A percentile compares a stretch with the other conserved stretches of the same genome.
phyloP scores from a whole-genome alignment of 768 basidiomycete species.

The Hemileccinum impolitum region DNA sequence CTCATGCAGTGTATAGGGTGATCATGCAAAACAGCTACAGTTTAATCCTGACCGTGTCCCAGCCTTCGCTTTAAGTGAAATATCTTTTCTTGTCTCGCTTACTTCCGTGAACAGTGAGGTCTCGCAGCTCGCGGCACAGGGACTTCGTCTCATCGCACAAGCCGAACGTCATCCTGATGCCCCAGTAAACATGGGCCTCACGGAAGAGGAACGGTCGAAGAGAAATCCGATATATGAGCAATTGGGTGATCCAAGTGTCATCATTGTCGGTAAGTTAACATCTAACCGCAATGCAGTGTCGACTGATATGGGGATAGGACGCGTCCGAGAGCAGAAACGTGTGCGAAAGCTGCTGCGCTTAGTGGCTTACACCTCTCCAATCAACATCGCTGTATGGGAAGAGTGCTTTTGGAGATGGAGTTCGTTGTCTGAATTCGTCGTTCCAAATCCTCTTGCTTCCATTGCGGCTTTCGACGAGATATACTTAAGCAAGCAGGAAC shows the following conservation, averaged over 20 bases:
- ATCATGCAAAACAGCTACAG: conserved; percentile 50
- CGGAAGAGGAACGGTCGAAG: conserved; percentile 62
- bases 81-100: conserved; percentile 67
- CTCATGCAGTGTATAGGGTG: conserved; percentile 30
- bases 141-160: conserved; percentile 64
- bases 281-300: background rate
- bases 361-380: conserved; percentile 58
- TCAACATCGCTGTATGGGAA: conserved; percentile 79
- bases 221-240: conserved; percentile 75
- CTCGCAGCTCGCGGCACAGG: conserved; percentile 64
- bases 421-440: conserved; percentile 56
- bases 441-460: conserved; percentile 35
- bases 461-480: conserved; percentile 34
- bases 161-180: conserved; percentile 62
- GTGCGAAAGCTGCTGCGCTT: conserved; percentile 67
- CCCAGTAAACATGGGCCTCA: conserved; percentile 46
- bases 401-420: conserved; percentile 80
- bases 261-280: conserved; percentile 59
- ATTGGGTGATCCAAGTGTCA: conserved; percentile 69
- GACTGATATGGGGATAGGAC: conserved; percentile 43
- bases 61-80: conserved; percentile 66
- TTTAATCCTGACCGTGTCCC: conserved; percentile 50
- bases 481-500: conserved; percentile 36
- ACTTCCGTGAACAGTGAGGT: conserved; percentile 67
- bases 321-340: conserved; percentile 77